Conservation (phyloP, 139 green algal genomes). For the Micractinium sp. region DNA sequence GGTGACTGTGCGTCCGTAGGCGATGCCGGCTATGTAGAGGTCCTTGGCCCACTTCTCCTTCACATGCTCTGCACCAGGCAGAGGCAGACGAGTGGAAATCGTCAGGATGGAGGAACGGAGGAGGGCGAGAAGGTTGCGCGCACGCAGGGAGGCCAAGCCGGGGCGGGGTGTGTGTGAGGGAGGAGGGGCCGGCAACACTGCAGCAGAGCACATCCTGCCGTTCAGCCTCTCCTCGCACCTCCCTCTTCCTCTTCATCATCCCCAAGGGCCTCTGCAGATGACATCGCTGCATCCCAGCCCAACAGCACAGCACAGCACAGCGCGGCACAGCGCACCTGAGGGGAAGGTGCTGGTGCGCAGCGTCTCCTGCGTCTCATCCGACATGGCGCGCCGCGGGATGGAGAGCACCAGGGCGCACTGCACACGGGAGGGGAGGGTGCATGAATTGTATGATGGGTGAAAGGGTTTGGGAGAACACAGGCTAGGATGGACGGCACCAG, state of each 20-base stretch:
- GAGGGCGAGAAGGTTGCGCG: too few relatives aligned
- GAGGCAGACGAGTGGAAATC: too few relatives aligned
- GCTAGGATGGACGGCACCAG: too few relatives aligned
- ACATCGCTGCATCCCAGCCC: background rate
- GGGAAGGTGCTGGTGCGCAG: constrained; percentile 82
- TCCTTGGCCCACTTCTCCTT: constrained; percentile 78
- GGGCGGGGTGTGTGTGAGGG: too few relatives aligned
- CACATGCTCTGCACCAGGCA: constrained; percentile 61
- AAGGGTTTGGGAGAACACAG: too few relatives aligned
- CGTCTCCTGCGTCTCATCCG: constrained; percentile 89
- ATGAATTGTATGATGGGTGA: too few relatives aligned
- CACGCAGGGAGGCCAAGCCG: too few relatives aligned
- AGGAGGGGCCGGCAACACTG: too few relatives aligned
- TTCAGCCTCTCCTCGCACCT: too few relatives aligned
- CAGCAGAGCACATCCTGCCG: background rate
- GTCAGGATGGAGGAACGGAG: too few relatives aligned
- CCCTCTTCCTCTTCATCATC: too few relatives aligned
- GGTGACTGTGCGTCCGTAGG: constrained; percentile 67
- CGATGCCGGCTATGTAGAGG: constrained; percentile 95
- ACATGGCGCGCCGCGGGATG: constrained; percentile 63
- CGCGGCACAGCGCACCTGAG: constrained; percentile 18
- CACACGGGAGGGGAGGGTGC: background rate
- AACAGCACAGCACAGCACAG: background rate
- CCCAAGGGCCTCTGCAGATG: background rate
- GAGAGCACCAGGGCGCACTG: constrained; percentile 77